Base-by-base conservation (phyloP, 257 asterid genomes). In the Eustoma russellianum region DNA sequence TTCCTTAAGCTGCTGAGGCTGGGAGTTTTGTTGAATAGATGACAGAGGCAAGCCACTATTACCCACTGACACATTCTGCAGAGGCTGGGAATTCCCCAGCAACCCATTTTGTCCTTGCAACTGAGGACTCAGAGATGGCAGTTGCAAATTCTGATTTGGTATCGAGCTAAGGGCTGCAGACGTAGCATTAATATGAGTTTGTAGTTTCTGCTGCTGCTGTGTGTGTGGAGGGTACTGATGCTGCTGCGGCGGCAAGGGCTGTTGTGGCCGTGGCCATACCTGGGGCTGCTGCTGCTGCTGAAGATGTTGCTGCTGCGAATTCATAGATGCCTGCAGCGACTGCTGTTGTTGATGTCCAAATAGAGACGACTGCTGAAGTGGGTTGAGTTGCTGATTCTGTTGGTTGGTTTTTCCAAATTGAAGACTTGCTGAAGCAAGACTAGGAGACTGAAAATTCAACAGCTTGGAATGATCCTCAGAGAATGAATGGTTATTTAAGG, bases 391-490 rank as follows among this genome's bases (percentile, higher is more conserved):
- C 56, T 73, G 88, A 52, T 66, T 74, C 43, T 74, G 76, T 45
- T 64, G 79, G 57, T 65, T 83, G 16, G 68, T 61, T 67, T 83
- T 83, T 68, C 73, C 70, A 54, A 75, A 62, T 64, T 77, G 96
- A 74, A 83, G 78, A 77, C 70, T 79, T 5, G 68, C 62, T 12
- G 75, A 66, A 55, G 79, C 50, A 16, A 84, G 52, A 55, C 71
- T 59, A 5, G 96, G 96, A 55, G 88, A 70, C 62, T 87, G 95
- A 67, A 91, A 91, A 74, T 61, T 87, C 74, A 87, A 59, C 48
- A 84, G 74, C 71, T 85, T 84, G 28, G 96, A 74, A 41, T 72
- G 88, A 58, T 90, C 93, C 17, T 82, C 85, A 2, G 62, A 19
- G 50, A 68, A 60, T 19, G 72, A 55, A 68, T 67, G 77, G 59